Evolutionary conservation across 2,329 filamentous ascomycete species (phyloP).

Genomic region (Verticillium alfalfae): DNA sequence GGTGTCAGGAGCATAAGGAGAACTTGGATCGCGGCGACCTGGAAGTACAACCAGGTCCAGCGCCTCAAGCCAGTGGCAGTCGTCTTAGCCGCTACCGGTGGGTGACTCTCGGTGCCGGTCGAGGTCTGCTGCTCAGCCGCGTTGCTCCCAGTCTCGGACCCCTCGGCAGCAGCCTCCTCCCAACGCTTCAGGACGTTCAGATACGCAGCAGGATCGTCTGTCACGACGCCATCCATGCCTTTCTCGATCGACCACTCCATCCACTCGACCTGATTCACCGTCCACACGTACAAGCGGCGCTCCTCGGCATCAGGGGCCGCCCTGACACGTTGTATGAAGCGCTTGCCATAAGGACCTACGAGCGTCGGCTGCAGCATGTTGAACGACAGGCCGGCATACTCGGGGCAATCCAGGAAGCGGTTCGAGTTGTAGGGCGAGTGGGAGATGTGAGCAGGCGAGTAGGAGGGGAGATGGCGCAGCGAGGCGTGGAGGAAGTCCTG

Average conservation of each 20-base stretch:
- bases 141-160: not conserved
- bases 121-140: not conserved
- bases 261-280: constrained; percentile 69
- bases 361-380: constrained; percentile 69
- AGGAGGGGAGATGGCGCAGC: constrained; percentile 55
- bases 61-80: constrained; percentile 1
- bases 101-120: not conserved
- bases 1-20: constrained; percentile 6
- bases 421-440: constrained; percentile 62
- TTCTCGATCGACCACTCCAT: constrained; percentile 77
- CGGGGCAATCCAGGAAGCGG: constrained; percentile 52
- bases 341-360: constrained; percentile 59
- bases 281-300: constrained; percentile 73
- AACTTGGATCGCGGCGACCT: constrained; percentile 4
- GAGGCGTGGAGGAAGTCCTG: constrained; percentile 60
- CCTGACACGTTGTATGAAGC: constrained; percentile 59
- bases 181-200: constrained; percentile 45
- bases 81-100: not conserved
- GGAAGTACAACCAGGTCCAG: constrained; percentile 1
- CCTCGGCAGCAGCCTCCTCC: not conserved
- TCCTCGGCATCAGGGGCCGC: constrained; percentile 29
- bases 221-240: constrained; percentile 73
- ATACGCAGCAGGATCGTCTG: constrained; percentile 71
- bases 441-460: constrained; percentile 63
- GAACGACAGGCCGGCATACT: constrained; percentile 62